phyloP scores from a whole-genome alignment of 352 stramenopile genomes.

The Sclerospora graminicola region DNA sequence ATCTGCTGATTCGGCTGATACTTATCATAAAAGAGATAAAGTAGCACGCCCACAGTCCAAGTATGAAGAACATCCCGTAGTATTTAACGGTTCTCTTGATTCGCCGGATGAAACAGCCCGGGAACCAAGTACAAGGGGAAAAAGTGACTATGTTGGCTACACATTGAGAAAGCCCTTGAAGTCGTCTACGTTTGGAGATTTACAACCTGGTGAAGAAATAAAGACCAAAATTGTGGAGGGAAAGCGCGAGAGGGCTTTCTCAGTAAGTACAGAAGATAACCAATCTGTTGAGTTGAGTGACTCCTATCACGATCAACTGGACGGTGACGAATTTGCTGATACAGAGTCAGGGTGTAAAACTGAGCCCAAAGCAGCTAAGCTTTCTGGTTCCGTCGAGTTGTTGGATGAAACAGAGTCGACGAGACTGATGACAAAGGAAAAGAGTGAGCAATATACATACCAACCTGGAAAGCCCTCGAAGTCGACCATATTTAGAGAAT shows the following conservation, averaged over 20 bases:
- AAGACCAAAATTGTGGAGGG: background rate
- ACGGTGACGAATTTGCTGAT: constrained; percentile 1
- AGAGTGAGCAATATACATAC: background rate
- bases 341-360: background rate
- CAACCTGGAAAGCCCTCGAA: constrained; percentile 1
- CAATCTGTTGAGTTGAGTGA: constrained; percentile 5
- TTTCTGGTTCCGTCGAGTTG: background rate
- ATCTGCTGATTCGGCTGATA: no score
- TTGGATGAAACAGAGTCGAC: constrained; percentile 2
- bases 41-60: no score
- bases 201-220: background rate
- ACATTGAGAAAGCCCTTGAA: no score
- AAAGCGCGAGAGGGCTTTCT: background rate
- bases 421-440: background rate
- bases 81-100: no score
- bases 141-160: no score
- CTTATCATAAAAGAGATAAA: no score
- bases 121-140: no score
- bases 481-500: background rate
- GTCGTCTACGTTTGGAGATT: no score
- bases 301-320: constrained; percentile 2
- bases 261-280: constrained; percentile 22
- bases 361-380: constrained; percentile 2
- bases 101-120: no score
- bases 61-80: no score